These are phyloP conservation scores for Paraconiothyrium brasiliense DNA, from an alignment of 2,329 filamentous ascomycete species.

Conservation along the genomic window DNA sequence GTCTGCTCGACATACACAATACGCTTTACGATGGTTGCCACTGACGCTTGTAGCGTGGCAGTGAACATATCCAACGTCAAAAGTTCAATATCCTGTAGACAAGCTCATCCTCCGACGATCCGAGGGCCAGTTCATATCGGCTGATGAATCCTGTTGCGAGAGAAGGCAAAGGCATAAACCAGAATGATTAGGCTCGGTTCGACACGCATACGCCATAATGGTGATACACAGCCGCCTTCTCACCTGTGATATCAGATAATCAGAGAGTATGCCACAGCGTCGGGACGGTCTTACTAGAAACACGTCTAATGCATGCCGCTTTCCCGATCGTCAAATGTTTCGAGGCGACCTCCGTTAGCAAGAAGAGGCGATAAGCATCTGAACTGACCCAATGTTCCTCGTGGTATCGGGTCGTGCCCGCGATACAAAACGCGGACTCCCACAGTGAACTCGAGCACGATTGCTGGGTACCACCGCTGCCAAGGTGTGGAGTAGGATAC, in stretches of 20 bases:
- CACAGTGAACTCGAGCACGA: conserved; percentile 2
- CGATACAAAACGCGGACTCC: background rate
- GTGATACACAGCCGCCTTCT: conserved; percentile 2
- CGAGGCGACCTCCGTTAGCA: too few species aligned
- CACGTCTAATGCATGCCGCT: background rate
- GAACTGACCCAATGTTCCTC: background rate
- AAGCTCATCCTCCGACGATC: conserved; percentile 7
- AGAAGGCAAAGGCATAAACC: background rate
- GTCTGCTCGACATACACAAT: background rate
- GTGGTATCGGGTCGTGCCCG: background rate
- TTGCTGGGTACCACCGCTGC: background rate
- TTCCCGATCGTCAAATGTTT: background rate
- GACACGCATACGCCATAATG: conserved; percentile 1
- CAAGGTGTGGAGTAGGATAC: conserved; percentile 2
- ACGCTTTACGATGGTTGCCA: background rate
- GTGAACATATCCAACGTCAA: too few species aligned
- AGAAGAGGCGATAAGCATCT: background rate
- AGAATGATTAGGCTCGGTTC: background rate
- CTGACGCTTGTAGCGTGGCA: too few species aligned
- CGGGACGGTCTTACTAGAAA: conserved; percentile 10
- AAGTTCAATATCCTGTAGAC: background rate
- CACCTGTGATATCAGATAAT: conserved; percentile 12
- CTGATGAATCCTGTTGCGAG: background rate
- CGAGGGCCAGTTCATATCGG: background rate
- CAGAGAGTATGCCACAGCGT: conserved; percentile 1